Percentiles rank a stretch among this genome's conserved stretches.
Evolutionary conservation across 495 filamentous ascomycete genomes (phyloP).

Genomic region (Neurospora sp.): DNA sequence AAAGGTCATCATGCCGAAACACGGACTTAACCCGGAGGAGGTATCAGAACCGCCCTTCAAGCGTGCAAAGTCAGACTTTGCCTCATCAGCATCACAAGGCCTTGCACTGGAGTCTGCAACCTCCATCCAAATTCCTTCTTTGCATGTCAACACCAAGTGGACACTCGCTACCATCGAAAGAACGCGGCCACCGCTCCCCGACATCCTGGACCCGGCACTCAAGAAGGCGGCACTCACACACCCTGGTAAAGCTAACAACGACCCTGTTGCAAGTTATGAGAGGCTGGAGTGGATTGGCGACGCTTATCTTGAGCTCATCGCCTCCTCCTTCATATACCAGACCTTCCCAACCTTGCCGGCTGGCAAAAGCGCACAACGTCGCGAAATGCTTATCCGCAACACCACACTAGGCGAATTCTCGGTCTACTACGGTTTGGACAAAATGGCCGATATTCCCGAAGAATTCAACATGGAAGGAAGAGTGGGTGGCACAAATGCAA

Average conservation of each 20-base stretch:
- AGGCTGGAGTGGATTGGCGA: constrained; percentile 69
- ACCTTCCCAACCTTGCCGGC: constrained; percentile 49
- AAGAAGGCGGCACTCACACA: constrained; percentile 61
- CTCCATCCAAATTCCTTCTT: constrained; percentile 1
- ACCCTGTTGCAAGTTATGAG: constrained; percentile 47
- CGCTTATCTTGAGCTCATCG: constrained; percentile 60
- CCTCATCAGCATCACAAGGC: background rate
- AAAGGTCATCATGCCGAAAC: background rate
- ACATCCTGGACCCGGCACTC: constrained; percentile 45
- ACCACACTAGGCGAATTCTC: constrained; percentile 59
- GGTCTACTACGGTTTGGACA: constrained; percentile 55
- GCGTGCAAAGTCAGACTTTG: constrained; percentile 4
- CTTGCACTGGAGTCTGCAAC: background rate
- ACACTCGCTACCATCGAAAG: constrained; percentile 27
- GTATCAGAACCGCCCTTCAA: constrained; percentile 4
- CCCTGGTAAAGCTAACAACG: constrained; percentile 29
- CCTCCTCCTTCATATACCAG: constrained; percentile 52
- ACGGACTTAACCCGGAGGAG: background rate
- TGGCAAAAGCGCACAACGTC: constrained; percentile 53
- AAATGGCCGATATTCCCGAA: constrained; percentile 42
- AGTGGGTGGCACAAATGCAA: constrained; percentile 21
- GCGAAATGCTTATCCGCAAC: constrained; percentile 68
- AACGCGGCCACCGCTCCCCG: constrained; percentile 45
- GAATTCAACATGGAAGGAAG: constrained; percentile 28
- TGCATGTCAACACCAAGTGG: constrained; percentile 25